Base-by-base conservation (phyloP, 2,329 filamentous ascomycete species). In the Aspergillus sp. region DNA sequence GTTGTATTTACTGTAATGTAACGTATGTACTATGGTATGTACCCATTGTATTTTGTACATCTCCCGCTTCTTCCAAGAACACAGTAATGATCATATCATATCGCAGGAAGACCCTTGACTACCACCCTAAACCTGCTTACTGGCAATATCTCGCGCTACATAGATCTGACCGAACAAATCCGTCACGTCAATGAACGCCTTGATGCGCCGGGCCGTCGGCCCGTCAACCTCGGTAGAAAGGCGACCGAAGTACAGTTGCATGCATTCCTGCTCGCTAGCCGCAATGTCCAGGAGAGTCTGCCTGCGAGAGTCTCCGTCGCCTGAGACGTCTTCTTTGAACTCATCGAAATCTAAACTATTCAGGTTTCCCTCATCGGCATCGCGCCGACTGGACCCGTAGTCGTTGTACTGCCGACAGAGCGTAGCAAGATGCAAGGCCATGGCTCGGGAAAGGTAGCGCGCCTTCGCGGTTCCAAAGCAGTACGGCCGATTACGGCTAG, bases 131-230 rank as follows among this genome's bases (percentile, higher is more conserved):
- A 12, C 10, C 31, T 32, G 31, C 31, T 12, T 32, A 32, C 60
- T 63, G 12, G 57, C 60, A 58, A 67, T 64, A 59, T 76, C 74
- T 16, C 66, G 67, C 18, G 68, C 60, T 22, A 76, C 68, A 58
- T 76, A 76, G 16, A 77, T 74, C 58, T 76, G 71, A 16, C 73
- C 75, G 58, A 68, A 75, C 18, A 76, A 51, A 51, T 76, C 74
- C 7, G 73, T 72, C 39, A 74, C 69, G 60, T 73, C 64, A 6
- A 71, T 49, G 55, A 76, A 76, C 32, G 72, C 49, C 55, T 54
- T 57, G 55, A 73, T 24, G 22, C 31, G 54, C 52, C 63, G 56
- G 52, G 58, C 58, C 14, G 57, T 56, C 9, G 54, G 52, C 1
- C 42, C 12, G 66, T 52, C 36, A 62, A 62, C 20, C 49, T 57